Evolutionary conservation across 108 stramenopile genomes (phyloP).

Genomic region (Cyclotella sp.): DNA sequence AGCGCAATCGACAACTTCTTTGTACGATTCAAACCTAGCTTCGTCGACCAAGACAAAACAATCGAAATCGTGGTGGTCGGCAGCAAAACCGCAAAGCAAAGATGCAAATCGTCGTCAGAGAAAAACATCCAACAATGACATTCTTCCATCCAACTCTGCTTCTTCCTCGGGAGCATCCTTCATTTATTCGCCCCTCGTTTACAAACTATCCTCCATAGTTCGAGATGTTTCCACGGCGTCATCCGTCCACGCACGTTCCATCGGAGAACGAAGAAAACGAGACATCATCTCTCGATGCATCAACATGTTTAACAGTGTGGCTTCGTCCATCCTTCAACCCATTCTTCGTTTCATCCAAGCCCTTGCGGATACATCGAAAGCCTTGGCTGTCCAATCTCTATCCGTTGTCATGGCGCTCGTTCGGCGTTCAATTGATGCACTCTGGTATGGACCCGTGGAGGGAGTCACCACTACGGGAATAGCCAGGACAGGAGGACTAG

Average conservation of each 20-base stretch:
- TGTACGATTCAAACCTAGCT: too few species aligned
- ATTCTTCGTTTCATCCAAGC: slow-evolving; percentile 24
- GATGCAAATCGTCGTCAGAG: too few species aligned
- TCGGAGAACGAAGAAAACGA: slow-evolving; percentile 1
- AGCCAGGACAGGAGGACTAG: slow-evolving; percentile 15
- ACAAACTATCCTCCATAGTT: slow-evolving; percentile 23
- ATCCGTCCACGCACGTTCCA: not conserved
- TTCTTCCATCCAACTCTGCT: not conserved
- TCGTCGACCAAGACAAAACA: too few species aligned
- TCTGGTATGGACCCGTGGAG: slow-evolving; percentile 40
- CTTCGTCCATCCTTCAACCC: slow-evolving; percentile 14
- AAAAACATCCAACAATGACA: too few species aligned
- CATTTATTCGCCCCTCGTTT: slow-evolving; percentile 7
- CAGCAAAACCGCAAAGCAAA: too few species aligned
- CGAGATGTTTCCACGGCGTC: not conserved
- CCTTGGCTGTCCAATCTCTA: slow-evolving; percentile 16
- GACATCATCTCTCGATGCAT: not conserved
- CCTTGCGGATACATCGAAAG: not conserved
- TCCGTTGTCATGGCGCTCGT: slow-evolving; percentile 16
- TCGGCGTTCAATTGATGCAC: slow-evolving; percentile 14
- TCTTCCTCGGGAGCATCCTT: slow-evolving; percentile 29
- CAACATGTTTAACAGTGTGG: not conserved
- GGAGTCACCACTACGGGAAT: slow-evolving; percentile 39
- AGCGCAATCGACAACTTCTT: too few species aligned
- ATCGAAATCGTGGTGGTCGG: too few species aligned